A percentile compares a stretch with the other conserved stretches of the same genome.
Evolutionary conservation across 2,329 filamentous ascomycete species (phyloP).

Genomic region (Colletotrichum sp.): DNA sequence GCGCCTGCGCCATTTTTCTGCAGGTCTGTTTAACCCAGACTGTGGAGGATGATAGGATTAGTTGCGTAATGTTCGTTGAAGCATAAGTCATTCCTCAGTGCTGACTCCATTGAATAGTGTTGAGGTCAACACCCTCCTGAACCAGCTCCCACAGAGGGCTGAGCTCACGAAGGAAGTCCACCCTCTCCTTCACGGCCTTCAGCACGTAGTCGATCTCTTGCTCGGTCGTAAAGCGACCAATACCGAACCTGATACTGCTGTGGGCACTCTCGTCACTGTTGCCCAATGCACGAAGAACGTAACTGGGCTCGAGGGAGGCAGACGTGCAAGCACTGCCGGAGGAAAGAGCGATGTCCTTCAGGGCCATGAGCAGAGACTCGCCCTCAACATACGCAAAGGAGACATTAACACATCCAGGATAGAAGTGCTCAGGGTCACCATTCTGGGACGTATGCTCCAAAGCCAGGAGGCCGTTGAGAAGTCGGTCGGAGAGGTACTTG

Average conservation of each 20-base stretch:
- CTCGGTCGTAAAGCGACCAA: conserved; percentile 95
- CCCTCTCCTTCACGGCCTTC: conserved; percentile 89
- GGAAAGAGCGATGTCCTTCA: conserved; percentile 97
- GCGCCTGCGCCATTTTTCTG: neutral
- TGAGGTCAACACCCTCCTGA: conserved; percentile 93
- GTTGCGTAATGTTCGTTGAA: neutral
- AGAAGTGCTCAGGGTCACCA: conserved; percentile 82
- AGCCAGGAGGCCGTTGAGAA: conserved; percentile 80
- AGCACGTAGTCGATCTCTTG: conserved; percentile 96
- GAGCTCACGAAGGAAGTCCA: conserved; percentile 90
- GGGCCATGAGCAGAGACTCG: conserved; percentile 95
- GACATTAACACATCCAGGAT: conserved; percentile 96
- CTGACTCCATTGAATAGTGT: conserved; percentile 98
- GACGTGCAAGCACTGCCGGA: conserved; percentile 98
- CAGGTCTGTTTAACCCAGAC: neutral
- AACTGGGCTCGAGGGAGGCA: conserved; percentile 93
- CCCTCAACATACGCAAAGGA: conserved; percentile 99
- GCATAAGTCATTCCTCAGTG: conserved; percentile 61
- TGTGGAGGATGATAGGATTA: neutral
- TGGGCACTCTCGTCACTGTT: conserved; percentile 98
- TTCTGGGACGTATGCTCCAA: conserved; percentile 95
- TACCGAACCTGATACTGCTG: conserved; percentile 96
- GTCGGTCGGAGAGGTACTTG: conserved; percentile 79
- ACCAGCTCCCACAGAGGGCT: conserved; percentile 98
- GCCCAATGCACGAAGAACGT: conserved; percentile 91